These are phyloP conservation scores for Malassezia arunalokei DNA, from an alignment of 1,284 basidiomycete genomes.

Conservation along the genomic window DNA sequence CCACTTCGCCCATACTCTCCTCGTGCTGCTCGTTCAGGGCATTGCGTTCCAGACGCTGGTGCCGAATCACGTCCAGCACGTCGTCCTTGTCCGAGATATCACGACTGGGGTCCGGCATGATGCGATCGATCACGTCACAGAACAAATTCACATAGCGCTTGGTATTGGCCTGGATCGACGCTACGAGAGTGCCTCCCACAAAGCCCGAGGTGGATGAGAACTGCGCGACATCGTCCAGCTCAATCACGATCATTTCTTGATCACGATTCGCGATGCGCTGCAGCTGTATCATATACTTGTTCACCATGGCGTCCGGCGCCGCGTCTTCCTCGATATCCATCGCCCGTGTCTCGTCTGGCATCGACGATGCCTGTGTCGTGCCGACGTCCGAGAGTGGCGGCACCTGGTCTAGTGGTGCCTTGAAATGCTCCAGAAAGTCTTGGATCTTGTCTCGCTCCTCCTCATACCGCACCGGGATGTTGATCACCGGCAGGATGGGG, in stretches of 20 bases:
- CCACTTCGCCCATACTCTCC: conserved; percentile 38
- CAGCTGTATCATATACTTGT: conserved; percentile 85
- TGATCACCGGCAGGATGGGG: conserved; percentile 50
- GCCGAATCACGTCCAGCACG: conserved; percentile 48
- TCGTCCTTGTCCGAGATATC: conserved; percentile 61
- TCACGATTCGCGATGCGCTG: conserved; percentile 87
- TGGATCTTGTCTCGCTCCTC: conserved; percentile 46
- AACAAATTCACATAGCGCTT: conserved; percentile 83
- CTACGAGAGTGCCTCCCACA: conserved; percentile 19
- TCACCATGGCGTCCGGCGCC: conserved; percentile 17
- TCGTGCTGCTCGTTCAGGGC: conserved; percentile 52
- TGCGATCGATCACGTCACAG: conserved; percentile 68
- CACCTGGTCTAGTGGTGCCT: conserved; percentile 23
- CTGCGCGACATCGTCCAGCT: conserved; percentile 64
- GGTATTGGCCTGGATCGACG: conserved; percentile 63
- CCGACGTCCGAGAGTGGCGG: conserved; percentile 13
- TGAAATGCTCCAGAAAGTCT: conserved; percentile 38
- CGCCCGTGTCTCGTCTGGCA: conserved; percentile 15
- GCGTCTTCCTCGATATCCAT: conserved; percentile 5
- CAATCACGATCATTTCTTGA: conserved; percentile 68
- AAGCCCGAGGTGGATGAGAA: conserved; percentile 4
- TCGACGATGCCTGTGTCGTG: conserved; percentile 5
- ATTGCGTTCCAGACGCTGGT: conserved; percentile 80
- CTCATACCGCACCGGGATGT: conserved; percentile 52
- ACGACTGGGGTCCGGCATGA: conserved; percentile 61